A percentile compares a stretch with the other conserved stretches of the same genome.
These are phyloP conservation scores for Malassezia japonica DNA, from an alignment of 1,284 basidiomycete species.

Conservation along the genomic window DNA sequence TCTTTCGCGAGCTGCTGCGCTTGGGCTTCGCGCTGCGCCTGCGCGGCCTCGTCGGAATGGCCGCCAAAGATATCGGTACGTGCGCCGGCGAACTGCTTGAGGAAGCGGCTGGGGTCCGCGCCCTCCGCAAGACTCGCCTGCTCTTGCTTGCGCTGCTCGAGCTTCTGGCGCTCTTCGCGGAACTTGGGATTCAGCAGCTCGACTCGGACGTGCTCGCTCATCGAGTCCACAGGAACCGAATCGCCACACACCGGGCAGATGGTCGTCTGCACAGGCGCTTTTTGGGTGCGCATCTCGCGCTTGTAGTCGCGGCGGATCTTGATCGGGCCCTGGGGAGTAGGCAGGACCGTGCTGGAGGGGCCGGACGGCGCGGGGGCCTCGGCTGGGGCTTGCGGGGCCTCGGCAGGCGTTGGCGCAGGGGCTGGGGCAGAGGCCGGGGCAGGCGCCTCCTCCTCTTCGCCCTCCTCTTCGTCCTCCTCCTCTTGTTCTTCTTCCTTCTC, in stretches of 20 bases:
- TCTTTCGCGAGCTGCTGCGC: conserved; percentile 32
- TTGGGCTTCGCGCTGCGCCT: conserved; percentile 30
- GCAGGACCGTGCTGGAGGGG: neutral
- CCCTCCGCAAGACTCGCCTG: conserved; percentile 37
- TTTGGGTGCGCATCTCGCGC: conserved; percentile 51
- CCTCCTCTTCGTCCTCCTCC: conserved; percentile 62
- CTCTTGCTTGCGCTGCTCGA: conserved; percentile 41
- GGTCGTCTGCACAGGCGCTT: conserved; percentile 50
- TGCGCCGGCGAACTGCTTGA: conserved; percentile 36
- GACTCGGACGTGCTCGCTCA: conserved; percentile 96
- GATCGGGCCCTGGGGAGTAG: conserved; percentile 17
- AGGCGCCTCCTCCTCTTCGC: conserved; percentile 50
- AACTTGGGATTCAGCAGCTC: conserved; percentile 83
- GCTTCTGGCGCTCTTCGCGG: conserved; percentile 38
- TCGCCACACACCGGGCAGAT: conserved; percentile 88
- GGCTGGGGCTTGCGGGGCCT: conserved; percentile 19
- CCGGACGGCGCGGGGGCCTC: conserved; percentile 1
- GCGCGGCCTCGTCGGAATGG: conserved; percentile 32
- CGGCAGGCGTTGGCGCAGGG: neutral
- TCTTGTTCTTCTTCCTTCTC: neutral
- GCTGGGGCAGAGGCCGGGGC: neutral
- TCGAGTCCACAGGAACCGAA: conserved; percentile 82
- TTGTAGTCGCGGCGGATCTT: conserved; percentile 89
- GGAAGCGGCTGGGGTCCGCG: conserved; percentile 38
- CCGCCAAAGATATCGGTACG: conserved; percentile 36